A percentile compares a stretch with the other conserved stretches of the same genome.
Evolutionary conservation across 75 land plant species (phyloP).

Genomic region (Adiantum capillusveneris): DNA sequence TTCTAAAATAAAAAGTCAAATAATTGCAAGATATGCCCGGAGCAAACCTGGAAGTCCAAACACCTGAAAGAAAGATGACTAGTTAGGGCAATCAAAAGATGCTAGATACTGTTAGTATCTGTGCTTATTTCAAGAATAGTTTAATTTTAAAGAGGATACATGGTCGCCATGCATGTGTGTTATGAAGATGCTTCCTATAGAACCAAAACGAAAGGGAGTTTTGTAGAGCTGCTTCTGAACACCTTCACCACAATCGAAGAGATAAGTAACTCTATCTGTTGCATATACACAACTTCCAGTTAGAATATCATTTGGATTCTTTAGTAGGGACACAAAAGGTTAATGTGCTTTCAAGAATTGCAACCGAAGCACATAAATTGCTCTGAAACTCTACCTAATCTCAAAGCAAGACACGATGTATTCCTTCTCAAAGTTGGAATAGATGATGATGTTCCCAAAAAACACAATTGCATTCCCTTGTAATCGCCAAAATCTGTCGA

Average conservation of each 20-base stretch:
- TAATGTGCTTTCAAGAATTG: too few species aligned
- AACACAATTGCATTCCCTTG: slow-evolving; percentile 36
- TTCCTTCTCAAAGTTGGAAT: slow-evolving; percentile 29
- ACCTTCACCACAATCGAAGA: slow-evolving; percentile 49
- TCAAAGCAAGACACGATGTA: slow-evolving; percentile 33
- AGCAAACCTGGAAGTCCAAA: slow-evolving; percentile 31
- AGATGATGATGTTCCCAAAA: slow-evolving; percentile 39
- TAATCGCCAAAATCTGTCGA: slow-evolving; percentile 20
- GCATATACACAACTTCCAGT: background rate
- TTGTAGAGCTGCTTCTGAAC: slow-evolving; percentile 26
- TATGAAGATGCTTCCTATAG: slow-evolving; percentile 37
- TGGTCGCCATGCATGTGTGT: slow-evolving; percentile 52
- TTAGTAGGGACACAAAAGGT: too few species aligned
- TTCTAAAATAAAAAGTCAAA: too few species aligned
- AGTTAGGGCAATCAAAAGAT: background rate
- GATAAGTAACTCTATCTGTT: slow-evolving; percentile 23
- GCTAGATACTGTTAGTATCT: background rate
- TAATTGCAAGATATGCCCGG: too few species aligned
- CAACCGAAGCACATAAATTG: too few species aligned
- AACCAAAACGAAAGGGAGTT: slow-evolving; percentile 17
- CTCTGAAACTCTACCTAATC: slow-evolving; percentile 38
- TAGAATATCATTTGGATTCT: too few species aligned
- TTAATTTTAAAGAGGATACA: slow-evolving; percentile 27
- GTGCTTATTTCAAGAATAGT: background rate
- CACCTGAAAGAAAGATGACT: slow-evolving; percentile 15